Base-by-base conservation (phyloP, 2,329 filamentous ascomycete species). In the Xylaria sp. region DNA sequence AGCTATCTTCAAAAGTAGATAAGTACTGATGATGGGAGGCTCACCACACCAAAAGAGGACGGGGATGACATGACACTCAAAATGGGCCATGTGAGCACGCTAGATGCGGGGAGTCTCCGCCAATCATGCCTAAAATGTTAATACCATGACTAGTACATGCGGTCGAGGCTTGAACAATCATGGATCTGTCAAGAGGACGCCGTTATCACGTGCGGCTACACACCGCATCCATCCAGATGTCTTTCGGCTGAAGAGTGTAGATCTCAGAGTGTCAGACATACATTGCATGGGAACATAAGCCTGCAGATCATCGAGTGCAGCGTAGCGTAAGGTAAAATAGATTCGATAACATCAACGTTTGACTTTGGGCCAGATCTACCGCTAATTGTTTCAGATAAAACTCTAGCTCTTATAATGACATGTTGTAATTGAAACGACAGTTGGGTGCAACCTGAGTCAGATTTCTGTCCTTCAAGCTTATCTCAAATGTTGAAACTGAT, bases 101-200 rank as follows among this genome's bases (percentile, higher is more conserved):
- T 49, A 25, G n/a, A 49, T 57, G 52, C 52, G 61, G 61, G 55
- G 61, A 49, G 51, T 28, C 23, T 63, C 55, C 28, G 23, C 52
- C 41, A 43, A 39, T n/a, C n/a, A 28, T 56, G n/a, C 60, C 60
- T 43, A 46, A 43, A 62, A 54, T 20, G 33, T 8, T 31, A 25
- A 10, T 20, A 48, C 4, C 18, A 41, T 46, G 15, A 33, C 13
- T 15, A n/a, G 15, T 54, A 33, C 51, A 33, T 54, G 51, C 51
- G 33, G 15, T 49, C 46, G 20, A 23, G 31, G 28, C 9, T 23
- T 5, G 46, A 48, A 48, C 8, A 48, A 48, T 48, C 28, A n/a
- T 48, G 46, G 28, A 28, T 28, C 28, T 28, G 28, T 28, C 23
- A n/a, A 55, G 36, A 7, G 52, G 39, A 23, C n/a, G 18, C 5